Evolutionary conservation across 164 flowering plant species (phyloP), one percentile per base, ranked within the genome.

Genomic region (Taxillus chinensis): DNA sequence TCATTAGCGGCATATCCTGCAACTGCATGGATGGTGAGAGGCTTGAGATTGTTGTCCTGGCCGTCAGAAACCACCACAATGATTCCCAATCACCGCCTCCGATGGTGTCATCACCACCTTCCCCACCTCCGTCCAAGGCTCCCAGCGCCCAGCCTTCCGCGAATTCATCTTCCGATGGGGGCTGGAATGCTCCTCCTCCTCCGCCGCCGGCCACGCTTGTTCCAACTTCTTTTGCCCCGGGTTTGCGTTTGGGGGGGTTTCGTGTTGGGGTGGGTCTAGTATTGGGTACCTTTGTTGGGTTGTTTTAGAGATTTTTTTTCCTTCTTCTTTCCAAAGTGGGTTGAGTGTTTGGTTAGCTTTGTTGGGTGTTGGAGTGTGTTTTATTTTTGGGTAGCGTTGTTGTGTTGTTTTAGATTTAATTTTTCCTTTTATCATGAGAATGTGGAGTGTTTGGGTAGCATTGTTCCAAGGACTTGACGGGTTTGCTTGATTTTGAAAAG

Each of bases 11-110:
- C 5, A 68, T 63, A n/a, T 55, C 45, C 5, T 73, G 66, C 12
- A 66, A 60, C 41, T 83, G 87, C 72, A 50, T 67, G 12, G 68
- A 72, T 15, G 85, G 80, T 11, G 78, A 81, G 55, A 81, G 74
- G 68, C 69, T 83, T 14, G 57, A 72, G 38, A 41, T 75, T 2
- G 68, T 68, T 1, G 87, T 83, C 39, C 8, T 83, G 67, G 79
- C 83, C 3, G 73, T 66, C 41, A 58, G 78, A 43, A 37, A 27
- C 59, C 5, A 6, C 8, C 38, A 8, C n/a, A n/a, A 4, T 17
- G 37, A 8, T 8, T 38, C 63, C 40, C 50, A 17, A 62, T 37
- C 17, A 59, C 41, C 63, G 9, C 41, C 53, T 11, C 54, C 54
- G 0, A 5, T 48, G 11, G 14, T 27, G 8, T 27, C 54, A 5